Evolutionary conservation across 148 eudicot genomes (phyloP).

Genomic region (Oxyria digyna): DNA sequence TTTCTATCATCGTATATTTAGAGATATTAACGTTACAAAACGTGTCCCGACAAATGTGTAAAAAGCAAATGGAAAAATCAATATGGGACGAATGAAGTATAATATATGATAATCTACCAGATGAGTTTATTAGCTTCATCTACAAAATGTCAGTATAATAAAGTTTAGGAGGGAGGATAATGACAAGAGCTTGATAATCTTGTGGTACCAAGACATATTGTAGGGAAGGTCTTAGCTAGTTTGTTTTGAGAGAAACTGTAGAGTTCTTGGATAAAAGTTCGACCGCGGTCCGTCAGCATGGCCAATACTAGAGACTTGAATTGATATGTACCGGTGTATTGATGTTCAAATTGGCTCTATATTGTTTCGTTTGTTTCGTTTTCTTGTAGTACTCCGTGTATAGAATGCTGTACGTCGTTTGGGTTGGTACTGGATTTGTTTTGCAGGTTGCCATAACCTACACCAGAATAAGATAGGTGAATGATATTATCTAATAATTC

Average conservation of each 20-base stretch:
- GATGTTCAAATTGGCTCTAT: neutral
- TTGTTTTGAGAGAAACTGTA: neutral
- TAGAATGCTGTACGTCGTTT: too few relatives aligned
- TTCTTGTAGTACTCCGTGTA: too few relatives aligned
- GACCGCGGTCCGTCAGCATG: neutral
- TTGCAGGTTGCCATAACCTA: neutral
- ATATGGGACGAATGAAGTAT: too few relatives aligned
- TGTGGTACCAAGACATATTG: neutral
- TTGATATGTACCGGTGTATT: neutral
- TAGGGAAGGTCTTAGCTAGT: neutral
- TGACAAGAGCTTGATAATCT: neutral
- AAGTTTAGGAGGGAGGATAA: neutral
- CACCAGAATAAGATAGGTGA: neutral
- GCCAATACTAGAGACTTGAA: too few relatives aligned
- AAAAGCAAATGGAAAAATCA: too few relatives aligned
- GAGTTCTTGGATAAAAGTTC: neutral
- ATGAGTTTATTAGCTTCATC: neutral
- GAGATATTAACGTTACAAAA: too few relatives aligned
- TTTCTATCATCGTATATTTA: too few relatives aligned
- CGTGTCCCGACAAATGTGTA: too few relatives aligned
- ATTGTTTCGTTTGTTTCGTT: too few relatives aligned
- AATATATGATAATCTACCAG: neutral
- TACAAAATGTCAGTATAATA: too few relatives aligned
- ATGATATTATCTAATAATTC: neutral
- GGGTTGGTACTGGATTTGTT: neutral